Base-by-base conservation (phyloP, 371 early-diverging fungal genomes). In the Rhizopus stolonifer region DNA sequence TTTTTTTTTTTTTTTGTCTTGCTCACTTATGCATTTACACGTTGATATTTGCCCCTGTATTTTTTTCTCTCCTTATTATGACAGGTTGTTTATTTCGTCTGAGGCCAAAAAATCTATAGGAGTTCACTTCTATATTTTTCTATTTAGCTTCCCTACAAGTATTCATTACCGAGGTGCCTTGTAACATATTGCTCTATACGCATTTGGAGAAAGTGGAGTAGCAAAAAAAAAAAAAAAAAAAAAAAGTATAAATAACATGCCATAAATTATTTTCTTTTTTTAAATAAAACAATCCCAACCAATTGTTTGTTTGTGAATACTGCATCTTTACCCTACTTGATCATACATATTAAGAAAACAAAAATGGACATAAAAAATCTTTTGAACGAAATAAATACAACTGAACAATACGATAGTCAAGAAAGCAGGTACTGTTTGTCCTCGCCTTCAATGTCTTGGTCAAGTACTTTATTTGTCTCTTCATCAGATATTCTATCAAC, bases 341-440 rank as follows among this genome's bases (percentile, higher is more conserved):
- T 42, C 15, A 42, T 42, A 42, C 9, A 42, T 42, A 19, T 10
- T 6, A 10, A 22, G 9, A n/a, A n/a, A n/a, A n/a, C n/a, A n/a
- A n/a, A n/a, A 36, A 71, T 71, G 72, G 72, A 71, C 52, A 57
- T 71, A 33, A 61, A 67, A 49, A 64, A 65, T 36, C 57, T 71
- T 21, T 67, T 71, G 45, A 67, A 67, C 46, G 57, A 60, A 46
- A 39, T 42, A n/a, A 43, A 54, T 21, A 14, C n/a, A 2, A 24
- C 25, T 2, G 22, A 47, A 22, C 47, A 54, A 36, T 60, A 44
- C 31, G 44, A 47, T 58, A 52, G 46, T 39, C 46, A 39, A 46
- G 43, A 19, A 13, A 51, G 40, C 42, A 45, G 38, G 14, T 58
- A 52, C 26, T 49, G 38, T 31, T 54, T 49, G 21, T 15, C 51